A percentile compares a stretch with the other conserved stretches of the same genome.
phyloP scores from a whole-genome alignment of 176 grass and related monocot genomes.

The Ampelocalamus luodianensis region DNA sequence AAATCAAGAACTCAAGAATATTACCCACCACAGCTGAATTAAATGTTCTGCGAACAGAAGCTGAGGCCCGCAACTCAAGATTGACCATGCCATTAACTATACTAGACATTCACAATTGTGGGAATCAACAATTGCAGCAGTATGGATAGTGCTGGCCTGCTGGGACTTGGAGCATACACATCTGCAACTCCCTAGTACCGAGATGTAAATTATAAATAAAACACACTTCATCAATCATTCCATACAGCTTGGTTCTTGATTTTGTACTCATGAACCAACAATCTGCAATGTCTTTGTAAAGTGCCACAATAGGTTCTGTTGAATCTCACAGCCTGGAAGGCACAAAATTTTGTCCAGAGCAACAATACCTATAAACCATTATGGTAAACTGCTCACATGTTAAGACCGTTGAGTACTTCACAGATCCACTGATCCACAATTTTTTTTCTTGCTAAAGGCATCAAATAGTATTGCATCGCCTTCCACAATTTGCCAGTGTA shows the following conservation, averaged over 20 bases:
- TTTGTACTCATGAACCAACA: neutral
- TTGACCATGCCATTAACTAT: neutral
- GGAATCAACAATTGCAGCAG: neutral
- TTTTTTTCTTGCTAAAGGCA: neutral
- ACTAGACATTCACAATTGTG: neutral
- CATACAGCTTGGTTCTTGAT: neutral
- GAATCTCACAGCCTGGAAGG: neutral
- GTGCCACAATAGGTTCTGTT: neutral
- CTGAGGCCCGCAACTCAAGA: neutral
- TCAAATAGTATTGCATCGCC: neutral
- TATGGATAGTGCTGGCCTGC: neutral
- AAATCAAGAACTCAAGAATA: neutral
- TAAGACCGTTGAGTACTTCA: neutral
- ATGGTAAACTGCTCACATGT: constrained; percentile 27
- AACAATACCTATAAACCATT: neutral
- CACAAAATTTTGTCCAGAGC: neutral
- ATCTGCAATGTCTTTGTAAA: neutral
- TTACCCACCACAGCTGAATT: neutral
- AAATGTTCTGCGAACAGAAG: neutral
- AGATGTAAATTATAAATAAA: constrained; percentile 16
- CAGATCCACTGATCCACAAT: neutral
- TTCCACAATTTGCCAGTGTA: neutral
- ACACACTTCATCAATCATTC: neutral
- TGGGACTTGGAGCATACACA: neutral
- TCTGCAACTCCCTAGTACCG: constrained; percentile 6